Conservation (phyloP, 2,329 filamentous ascomycete genomes). For the Cercospora zeae-maydis region DNA sequence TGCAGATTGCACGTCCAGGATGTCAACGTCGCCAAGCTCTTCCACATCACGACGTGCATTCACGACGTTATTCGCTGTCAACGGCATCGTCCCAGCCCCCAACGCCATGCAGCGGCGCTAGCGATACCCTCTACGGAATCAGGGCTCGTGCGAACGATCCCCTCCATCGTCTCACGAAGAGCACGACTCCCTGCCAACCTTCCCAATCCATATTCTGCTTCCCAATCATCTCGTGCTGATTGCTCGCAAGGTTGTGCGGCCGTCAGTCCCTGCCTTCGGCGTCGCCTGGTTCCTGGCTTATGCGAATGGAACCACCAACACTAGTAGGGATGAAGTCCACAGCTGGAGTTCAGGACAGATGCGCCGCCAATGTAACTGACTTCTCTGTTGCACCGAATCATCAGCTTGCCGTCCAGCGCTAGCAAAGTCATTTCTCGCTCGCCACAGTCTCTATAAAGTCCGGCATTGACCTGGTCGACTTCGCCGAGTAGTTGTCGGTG, state of each 20-base stretch:
- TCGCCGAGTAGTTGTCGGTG: not conserved
- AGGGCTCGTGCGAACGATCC: not conserved
- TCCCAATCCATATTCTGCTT: not conserved
- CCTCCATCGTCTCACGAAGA: not conserved
- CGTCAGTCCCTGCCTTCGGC: not conserved
- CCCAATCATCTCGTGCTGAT: not conserved
- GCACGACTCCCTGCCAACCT: not conserved
- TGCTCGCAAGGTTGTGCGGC: not conserved
- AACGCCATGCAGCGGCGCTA: not conserved
- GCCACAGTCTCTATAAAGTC: not conserved
- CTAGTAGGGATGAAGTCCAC: not conserved
- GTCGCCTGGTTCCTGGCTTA: not conserved
- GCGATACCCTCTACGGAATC: not conserved
- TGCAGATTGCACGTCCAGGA: not conserved
- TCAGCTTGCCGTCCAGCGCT: not conserved
- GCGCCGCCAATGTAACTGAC: not conserved
- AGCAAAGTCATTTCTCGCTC: not conserved
- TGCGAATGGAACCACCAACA: not conserved
- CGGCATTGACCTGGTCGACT: not conserved
- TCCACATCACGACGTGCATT: not conserved
- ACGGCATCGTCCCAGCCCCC: not conserved
- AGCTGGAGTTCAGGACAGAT: not conserved
- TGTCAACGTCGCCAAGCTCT: not conserved
- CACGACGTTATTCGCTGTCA: not conserved
- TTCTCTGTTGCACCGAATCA: not conserved